Evolutionary conservation across 306 rosid species (phyloP).

Genomic region (Casuarina glauca): DNA sequence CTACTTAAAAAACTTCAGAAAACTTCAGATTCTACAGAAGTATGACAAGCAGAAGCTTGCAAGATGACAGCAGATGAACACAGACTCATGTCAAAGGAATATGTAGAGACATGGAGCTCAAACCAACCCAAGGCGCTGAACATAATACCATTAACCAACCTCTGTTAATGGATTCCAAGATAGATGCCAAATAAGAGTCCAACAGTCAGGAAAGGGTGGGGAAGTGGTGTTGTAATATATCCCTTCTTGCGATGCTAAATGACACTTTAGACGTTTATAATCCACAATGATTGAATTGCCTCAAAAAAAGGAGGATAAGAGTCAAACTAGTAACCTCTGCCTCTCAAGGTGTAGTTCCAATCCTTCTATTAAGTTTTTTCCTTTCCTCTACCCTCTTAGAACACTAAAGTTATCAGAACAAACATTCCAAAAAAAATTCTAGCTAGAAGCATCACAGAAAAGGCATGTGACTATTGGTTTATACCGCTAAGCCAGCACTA

Average conservation of each 20-base stretch:
- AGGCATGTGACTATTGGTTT: background rate
- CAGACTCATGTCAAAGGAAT: background rate
- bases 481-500: background rate
- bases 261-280: background rate
- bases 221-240: background rate
- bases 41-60: background rate
- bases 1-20: constrained; percentile 6
- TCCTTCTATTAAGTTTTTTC: background rate
- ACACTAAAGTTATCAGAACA: background rate
- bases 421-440: background rate
- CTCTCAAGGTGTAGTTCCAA: background rate
- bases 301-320: background rate
- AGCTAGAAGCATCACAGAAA: background rate
- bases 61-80: background rate
- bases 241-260: background rate
- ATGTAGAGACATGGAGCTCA: background rate
- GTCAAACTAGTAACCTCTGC: background rate
- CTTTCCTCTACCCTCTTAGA: background rate
- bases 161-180: background rate
- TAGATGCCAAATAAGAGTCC: background rate
- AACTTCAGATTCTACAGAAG: constrained; percentile 22
- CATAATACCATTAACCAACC: background rate
- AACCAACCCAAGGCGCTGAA: background rate
- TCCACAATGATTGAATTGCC: background rate
- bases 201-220: background rate